Base-by-base conservation (phyloP, 1,284 basidiomycete genomes). In the Porogramme epimiltina region DNA sequence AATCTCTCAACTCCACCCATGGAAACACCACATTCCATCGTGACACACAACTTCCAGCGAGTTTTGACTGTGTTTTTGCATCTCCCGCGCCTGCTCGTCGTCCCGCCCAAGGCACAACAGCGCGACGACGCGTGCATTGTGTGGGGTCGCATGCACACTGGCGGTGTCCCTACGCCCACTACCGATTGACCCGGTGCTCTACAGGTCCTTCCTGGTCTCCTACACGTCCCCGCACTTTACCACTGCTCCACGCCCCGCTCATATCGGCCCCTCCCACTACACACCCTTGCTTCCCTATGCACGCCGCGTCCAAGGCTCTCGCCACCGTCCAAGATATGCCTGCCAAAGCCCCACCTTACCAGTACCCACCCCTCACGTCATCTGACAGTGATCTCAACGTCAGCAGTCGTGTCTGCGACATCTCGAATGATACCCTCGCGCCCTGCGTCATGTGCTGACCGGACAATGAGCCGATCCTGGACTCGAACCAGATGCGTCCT, bases 361-460 rank as follows among this genome's bases (percentile, higher is more conserved):
- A 77, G 28, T 84, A 86, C 54, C 86, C 85, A 19, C 74, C 89
- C 41, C 78, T 92, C 53, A 91, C 90, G 3, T 89, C 89, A 3
- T 89, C 87, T 16, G 89, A 90, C 0, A 79, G 85, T 15, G 79
- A 82, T 6, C 84, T 92, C 56, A 82, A 85, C 39, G 68, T 79
- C 23, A 87, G 88, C 47, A 89, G 89, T 8, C 81, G 81, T 55
- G 87, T 91, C 13, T 86, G 85, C 61, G 90, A 91, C 62, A 69
- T 92, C 53, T 90, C 87, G 18, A 71, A 60, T 33, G 86, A 92
- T 62, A 86, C 88, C 11, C 65, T 84, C 39, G 62, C 72, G 33
- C 87, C 89, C 2, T 89, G 89, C 60, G 77, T 90, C 70, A 85
- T 92, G 82, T 91, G 86, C 63, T 92, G 89, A 89, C 89, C 90